Evolutionary conservation across 2,329 filamentous ascomycete genomes (phyloP), one percentile per base, ranked within the genome.

Genomic region (Cryphonectria nitschkei): DNA sequence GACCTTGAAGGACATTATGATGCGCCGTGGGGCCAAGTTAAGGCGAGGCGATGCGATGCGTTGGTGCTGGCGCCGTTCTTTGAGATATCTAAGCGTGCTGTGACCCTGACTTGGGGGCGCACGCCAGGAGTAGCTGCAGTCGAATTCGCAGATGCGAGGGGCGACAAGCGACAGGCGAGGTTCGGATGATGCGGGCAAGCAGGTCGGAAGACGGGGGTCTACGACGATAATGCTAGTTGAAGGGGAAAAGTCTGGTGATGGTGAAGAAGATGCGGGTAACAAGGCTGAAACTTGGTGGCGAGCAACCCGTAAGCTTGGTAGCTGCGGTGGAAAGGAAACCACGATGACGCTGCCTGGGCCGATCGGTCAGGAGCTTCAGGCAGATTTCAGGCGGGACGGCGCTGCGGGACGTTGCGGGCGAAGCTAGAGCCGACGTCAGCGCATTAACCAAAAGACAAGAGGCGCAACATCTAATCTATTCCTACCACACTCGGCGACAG

Each of bases 1-100:
- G 85, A 99, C 96, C 84, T 93, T 97, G 87, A 97, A 98, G 81
- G 91, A 85, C 92, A 95, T 95, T 80, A 81, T 87, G 68, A 73
- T 76, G 73, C 74, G 76, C 75, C 75, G 71, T 46, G 54, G 46
- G 68, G 70, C 70, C 41, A 62, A 50, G 61, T 66, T 52, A 26
- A 67, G 64, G 63, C 16, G 64, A 50, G 64, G 63, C 16, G 64
- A 50, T 58, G 65, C 37, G 64, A 50, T 52, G 65, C 32, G 46
- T 46, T 66, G 58, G 68, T 68, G 68, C 46, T 61, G 50, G 60
- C 64, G 60, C n/a, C 34, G 68, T 43, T 8, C 29, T 46, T 50
- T 0, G n/a, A 26, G 5, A 39, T 43, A 19, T 7, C 11, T 50
- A 50, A 50, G 68, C n/a, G 29, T 65, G 50, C 65, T 50, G 65